Evolutionary conservation across 2,329 filamentous ascomycete species (phyloP).

Genomic region (Neopestalotiopsis sp.): DNA sequence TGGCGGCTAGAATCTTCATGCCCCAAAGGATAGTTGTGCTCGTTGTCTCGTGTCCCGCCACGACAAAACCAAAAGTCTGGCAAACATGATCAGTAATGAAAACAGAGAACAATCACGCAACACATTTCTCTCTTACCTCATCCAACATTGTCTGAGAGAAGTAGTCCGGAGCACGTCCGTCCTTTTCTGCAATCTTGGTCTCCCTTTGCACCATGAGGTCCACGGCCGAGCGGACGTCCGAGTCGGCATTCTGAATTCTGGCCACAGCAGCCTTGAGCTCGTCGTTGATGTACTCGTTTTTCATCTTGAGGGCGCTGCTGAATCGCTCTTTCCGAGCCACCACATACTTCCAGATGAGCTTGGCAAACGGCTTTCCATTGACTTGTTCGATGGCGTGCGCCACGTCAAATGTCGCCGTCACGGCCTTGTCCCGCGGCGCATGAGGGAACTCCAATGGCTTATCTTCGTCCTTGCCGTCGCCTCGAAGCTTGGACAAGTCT

Average conservation of each 20-base stretch:
- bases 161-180: slow-evolving; percentile 31
- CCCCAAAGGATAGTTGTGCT: slow-evolving; percentile 34
- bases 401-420: neutral
- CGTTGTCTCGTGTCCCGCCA: slow-evolving; percentile 39
- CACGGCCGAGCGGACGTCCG: slow-evolving; percentile 33
- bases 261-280: slow-evolving; percentile 22
- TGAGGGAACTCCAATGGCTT: slow-evolving; percentile 14
- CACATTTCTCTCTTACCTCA: slow-evolving; percentile 16
- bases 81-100: neutral
- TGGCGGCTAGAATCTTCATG: slow-evolving; percentile 32
- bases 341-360: slow-evolving; percentile 16
- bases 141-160: slow-evolving; percentile 29
- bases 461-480: slow-evolving; percentile 12
- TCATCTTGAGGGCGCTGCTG: slow-evolving; percentile 23
- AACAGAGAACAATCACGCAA: neutral
- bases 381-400: slow-evolving; percentile 9
- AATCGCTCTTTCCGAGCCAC: slow-evolving; percentile 26
- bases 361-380: neutral
- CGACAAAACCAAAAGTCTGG: slow-evolving; percentile 36
- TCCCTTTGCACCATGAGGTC: slow-evolving; percentile 40
- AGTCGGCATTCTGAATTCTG: slow-evolving; percentile 26
- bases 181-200: slow-evolving; percentile 31
- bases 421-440: slow-evolving; percentile 3
- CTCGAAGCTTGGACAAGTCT: slow-evolving; percentile 9
- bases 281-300: slow-evolving; percentile 32